These are phyloP conservation scores for Selaginella moellendorffii DNA, from an alignment of 75 land plant genomes.

Conservation along the genomic window DNA sequence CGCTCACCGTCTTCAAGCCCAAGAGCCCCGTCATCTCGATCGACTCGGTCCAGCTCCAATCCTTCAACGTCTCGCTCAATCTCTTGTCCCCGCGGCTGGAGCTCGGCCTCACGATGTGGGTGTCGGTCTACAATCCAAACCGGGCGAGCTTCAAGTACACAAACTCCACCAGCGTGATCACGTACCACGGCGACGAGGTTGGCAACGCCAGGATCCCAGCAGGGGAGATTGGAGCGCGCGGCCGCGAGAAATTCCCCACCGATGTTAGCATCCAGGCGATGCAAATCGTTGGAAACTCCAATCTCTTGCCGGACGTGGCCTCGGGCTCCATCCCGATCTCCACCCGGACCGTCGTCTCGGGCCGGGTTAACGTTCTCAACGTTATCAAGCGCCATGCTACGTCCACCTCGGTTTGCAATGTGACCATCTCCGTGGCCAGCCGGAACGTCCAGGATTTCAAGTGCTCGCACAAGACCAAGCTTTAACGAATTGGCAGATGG, in stretches of 20 bases:
- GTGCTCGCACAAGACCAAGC: not conserved
- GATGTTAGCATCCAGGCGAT: constrained; percentile 33
- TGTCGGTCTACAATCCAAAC: constrained; percentile 60
- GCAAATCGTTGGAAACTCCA: constrained; percentile 19
- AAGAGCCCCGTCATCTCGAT: constrained; percentile 21
- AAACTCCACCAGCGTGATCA: constrained; percentile 46
- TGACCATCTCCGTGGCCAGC: constrained; percentile 21
- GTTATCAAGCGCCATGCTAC: constrained; percentile 33
- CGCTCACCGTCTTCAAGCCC: constrained; percentile 34
- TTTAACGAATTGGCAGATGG: no score
- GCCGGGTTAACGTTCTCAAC: constrained; percentile 37
- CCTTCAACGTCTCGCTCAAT: not conserved
- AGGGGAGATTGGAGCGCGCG: constrained; percentile 34
- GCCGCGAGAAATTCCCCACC: constrained; percentile 29
- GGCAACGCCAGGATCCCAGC: constrained; percentile 69
- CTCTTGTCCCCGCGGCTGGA: not conserved
- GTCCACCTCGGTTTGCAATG: constrained; percentile 33
- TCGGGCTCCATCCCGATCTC: constrained; percentile 37
- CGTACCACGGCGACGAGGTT: constrained; percentile 38
- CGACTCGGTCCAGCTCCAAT: constrained; percentile 3
- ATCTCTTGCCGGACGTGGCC: constrained; percentile 14
- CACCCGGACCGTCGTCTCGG: constrained; percentile 32
- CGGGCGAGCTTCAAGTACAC: constrained; percentile 51
- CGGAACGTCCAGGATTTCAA: not conserved
- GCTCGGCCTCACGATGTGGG: not conserved